These are phyloP conservation scores for Lathyrus aphaca DNA, from an alignment of 306 rosid genomes.

Conservation along the genomic window DNA sequence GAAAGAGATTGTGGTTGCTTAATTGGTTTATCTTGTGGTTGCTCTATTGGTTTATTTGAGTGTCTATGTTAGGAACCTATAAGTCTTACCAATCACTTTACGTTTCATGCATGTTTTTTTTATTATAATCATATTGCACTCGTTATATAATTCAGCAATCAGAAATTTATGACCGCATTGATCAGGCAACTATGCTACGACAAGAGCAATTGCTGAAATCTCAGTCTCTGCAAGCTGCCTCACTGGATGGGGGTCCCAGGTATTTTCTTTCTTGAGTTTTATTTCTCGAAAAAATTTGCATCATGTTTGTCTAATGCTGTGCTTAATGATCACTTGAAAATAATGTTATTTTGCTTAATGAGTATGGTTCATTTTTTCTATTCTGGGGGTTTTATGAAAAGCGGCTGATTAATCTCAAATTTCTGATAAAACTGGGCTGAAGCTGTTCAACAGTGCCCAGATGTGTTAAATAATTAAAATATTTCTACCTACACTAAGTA, in stretches of 20 bases:
- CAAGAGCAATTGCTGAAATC: constrained; percentile 92
- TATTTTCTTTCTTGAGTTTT: constrained; percentile 41
- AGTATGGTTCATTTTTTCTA: constrained; percentile 35
- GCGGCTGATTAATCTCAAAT: constrained; percentile 33
- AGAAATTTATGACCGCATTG: constrained; percentile 85
- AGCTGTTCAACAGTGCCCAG: constrained; percentile 58
- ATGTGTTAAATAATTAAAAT: constrained; percentile 63
- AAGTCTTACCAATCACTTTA: neutral
- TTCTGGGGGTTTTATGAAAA: constrained; percentile 36
- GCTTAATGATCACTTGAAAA: constrained; percentile 30
- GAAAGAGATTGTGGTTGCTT: constrained; percentile 26
- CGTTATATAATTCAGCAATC: constrained; percentile 49
- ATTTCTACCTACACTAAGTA: constrained; percentile 83
- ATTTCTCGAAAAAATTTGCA: constrained; percentile 1
- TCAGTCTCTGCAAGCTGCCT: constrained; percentile 76
- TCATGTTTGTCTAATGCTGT: constrained; percentile 30
- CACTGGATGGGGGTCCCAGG: constrained; percentile 92
- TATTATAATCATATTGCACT: constrained; percentile 27
- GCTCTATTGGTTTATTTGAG: constrained; percentile 19
- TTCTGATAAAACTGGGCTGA: constrained; percentile 49
- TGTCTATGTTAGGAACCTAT: neutral
- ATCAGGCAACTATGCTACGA: constrained; percentile 82
- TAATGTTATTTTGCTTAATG: constrained; percentile 33
- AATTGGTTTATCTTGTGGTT: constrained; percentile 22
- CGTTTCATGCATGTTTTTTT: constrained; percentile 26